Conservation (phyloP, 768 basidiomycete species). For the Ephemerocybe angulata region DNA sequence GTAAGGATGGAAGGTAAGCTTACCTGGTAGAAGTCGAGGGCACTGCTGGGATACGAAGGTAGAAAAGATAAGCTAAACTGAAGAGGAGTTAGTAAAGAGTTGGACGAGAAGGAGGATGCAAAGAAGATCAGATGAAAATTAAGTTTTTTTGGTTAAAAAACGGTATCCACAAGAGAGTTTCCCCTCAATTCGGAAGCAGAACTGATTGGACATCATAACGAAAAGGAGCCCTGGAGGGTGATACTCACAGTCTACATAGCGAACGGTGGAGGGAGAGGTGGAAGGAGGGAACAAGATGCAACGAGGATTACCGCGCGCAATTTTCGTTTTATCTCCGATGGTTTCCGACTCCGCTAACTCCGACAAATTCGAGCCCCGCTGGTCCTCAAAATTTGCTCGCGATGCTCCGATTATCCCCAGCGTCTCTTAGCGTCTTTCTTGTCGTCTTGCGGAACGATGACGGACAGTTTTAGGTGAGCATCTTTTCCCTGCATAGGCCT, state of each 20-base stretch:
- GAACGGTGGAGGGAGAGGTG: not conserved
- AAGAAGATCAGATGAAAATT: conserved; percentile 6
- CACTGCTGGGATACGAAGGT: not conserved
- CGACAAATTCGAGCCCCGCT: not conserved
- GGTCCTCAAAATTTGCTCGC: not conserved
- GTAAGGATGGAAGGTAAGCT: not conserved
- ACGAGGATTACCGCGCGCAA: not conserved
- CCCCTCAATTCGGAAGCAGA: conserved; percentile 13
- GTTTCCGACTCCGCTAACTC: not conserved
- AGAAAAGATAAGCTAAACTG: not conserved
- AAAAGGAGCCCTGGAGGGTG: not conserved
- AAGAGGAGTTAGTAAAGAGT: not conserved
- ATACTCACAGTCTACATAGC: not conserved
- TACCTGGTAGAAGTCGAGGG: not conserved
- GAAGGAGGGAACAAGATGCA: not conserved
- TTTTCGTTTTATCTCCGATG: not conserved
- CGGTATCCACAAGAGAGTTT: conserved; percentile 11
- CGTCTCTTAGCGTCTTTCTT: not conserved
- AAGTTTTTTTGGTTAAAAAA: conserved; percentile 9
- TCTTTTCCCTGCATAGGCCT: not conserved
- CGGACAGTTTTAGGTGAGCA: not conserved
- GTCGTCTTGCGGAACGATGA: not conserved
- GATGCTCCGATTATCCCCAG: not conserved
- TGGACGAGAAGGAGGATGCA: not conserved
- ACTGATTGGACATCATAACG: conserved; percentile 10